Base-by-base conservation (phyloP, 108 stramenopile species). In the Cyclotella choctawhatcheeana region DNA sequence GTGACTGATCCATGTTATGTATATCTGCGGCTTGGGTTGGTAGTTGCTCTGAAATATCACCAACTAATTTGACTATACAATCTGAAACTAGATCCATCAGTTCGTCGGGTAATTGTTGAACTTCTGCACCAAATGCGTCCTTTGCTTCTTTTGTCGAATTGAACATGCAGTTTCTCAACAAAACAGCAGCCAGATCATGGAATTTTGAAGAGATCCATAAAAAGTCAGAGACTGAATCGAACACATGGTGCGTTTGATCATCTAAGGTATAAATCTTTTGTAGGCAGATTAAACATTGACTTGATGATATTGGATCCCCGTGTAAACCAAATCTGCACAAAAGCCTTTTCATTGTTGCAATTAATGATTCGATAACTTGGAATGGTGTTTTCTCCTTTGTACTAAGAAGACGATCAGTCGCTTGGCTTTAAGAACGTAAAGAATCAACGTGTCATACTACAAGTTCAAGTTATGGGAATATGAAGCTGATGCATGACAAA, bases 131-230 rank as follows among this genome's bases (percentile, higher is more conserved):
- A 0, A 48, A 10, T 44, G 58, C 29, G 4, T 12, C 44, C 43
- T 56, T 56, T 44, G 25, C 37, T 43, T 26, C 14, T 5, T 26
- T 3, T 17, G 17, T 26, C n/a, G 44, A 29, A 22, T 44, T 16
- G 45, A 74, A 45, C 47, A 64, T 12, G 20, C 31, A 64, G 20
- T 65, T 44, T 12, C 34, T 27, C 3, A 34, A n/a, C 44, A 72
- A 55, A 3, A 48, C 31, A 30, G 59, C 5, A 58, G 50, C 25
- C 26, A 79, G 44, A 29, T 61, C 60, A 16, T 79, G 66, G 35
- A 72, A 67, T 40, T 67, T 72, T n/a, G 78, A 67, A 32, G 78
- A 61, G 34, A 72, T 58, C 52, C 40, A 67, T 33, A 79, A 0
- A 30, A 68, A 72, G 32, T 67, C 78, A 52, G 66, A 52, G 1